A percentile compares a stretch with the other conserved stretches of the same genome.
These are phyloP conservation scores for Cystoderma amianthinum DNA, from an alignment of 768 basidiomycete genomes.

Conservation along the genomic window DNA sequence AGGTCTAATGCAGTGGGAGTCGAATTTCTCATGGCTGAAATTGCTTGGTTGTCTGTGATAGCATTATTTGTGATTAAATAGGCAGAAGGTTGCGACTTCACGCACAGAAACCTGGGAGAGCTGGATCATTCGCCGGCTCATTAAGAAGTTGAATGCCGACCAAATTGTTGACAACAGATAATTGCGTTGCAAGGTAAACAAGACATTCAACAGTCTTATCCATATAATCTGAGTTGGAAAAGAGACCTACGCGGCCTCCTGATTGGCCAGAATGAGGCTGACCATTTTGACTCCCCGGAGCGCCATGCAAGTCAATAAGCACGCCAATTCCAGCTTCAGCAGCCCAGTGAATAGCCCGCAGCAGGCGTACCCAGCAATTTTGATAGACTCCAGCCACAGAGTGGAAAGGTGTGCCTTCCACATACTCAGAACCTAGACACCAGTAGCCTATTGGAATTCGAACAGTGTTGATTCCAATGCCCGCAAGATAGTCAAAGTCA, in stretches of 20 bases:
- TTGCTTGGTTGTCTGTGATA: conserved; percentile 40
- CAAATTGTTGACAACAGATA: conserved; percentile 41
- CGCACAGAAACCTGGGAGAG: conserved; percentile 40
- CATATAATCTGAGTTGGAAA: conserved; percentile 35
- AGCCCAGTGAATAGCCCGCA: conserved; percentile 57
- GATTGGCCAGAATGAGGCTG: conserved; percentile 68
- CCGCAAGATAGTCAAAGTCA: conserved; percentile 63
- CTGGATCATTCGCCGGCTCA: conserved; percentile 43
- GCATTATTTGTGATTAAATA: no score
- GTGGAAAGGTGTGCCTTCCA: conserved; percentile 62
- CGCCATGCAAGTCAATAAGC: conserved; percentile 61
- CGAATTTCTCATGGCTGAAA: conserved; percentile 35
- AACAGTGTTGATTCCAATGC: conserved; percentile 64
- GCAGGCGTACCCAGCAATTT: conserved; percentile 63
- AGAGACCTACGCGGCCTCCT: conserved; percentile 40
- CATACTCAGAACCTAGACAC: conserved; percentile 47
- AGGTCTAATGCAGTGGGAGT: conserved; percentile 30
- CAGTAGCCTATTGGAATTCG: conserved; percentile 60
- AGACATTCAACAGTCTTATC: conserved; percentile 47
- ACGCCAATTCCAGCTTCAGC: conserved; percentile 58
- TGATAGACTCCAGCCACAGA: conserved; percentile 41
- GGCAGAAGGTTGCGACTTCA: no score
- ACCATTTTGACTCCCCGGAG: conserved; percentile 71
- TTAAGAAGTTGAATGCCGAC: conserved; percentile 60
- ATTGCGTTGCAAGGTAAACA: conserved; percentile 29